These are phyloP conservation scores for Gynandropsis gynandra DNA, from an alignment of 345 rosid genomes.

Conservation along the genomic window DNA sequence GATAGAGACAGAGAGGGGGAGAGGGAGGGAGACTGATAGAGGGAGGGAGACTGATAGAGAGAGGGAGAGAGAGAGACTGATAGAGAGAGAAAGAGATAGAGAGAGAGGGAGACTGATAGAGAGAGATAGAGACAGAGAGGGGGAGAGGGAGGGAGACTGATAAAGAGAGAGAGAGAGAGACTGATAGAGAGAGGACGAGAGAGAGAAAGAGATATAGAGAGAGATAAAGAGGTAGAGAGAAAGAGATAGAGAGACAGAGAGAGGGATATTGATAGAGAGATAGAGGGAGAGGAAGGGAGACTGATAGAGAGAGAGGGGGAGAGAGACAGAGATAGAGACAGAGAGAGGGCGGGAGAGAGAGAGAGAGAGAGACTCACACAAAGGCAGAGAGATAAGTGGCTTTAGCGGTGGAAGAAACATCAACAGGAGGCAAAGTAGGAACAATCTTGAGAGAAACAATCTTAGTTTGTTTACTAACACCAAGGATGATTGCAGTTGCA, in stretches of 20 bases:
- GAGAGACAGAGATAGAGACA: no score
- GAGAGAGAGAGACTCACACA: conserved; percentile 37
- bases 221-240: conserved; percentile 56
- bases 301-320: no score
- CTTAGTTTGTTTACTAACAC: conserved; percentile 43
- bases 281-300: no score
- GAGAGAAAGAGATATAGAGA: conserved; percentile 8
- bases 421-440: conserved; percentile 41
- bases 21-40: conserved; percentile 1
- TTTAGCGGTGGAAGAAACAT: conserved; percentile 45
- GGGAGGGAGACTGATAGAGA: conserved; percentile 41
- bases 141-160: not conserved
- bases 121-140: conserved; percentile 55
- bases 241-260: not conserved
- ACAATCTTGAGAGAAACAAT: conserved; percentile 34
- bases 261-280: conserved; percentile 45
- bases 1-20: conserved; percentile 13
- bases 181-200: conserved; percentile 15
- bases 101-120: conserved; percentile 36
- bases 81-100: not conserved
- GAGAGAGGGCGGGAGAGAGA: not conserved
- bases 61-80: conserved; percentile 52
- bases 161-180: conserved; percentile 8
- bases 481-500: conserved; percentile 40
- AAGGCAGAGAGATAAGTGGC: conserved; percentile 56